Evolutionary conservation across 352 stramenopile species (phyloP).

Genomic region (Poterioochromonas sp.): DNA sequence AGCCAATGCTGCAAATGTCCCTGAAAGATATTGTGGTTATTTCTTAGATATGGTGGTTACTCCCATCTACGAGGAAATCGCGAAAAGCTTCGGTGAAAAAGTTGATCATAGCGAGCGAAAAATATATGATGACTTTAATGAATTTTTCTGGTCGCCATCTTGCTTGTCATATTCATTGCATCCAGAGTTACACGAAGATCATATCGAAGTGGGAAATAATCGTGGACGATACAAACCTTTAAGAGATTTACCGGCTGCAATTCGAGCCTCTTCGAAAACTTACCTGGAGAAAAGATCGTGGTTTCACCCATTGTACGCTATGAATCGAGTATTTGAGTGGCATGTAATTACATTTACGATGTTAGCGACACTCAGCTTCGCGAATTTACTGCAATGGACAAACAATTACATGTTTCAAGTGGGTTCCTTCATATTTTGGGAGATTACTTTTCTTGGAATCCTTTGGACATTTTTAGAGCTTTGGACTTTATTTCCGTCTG

Average conservation of each 20-base stretch:
- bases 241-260: conserved; percentile 48
- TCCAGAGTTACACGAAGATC: background rate
- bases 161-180: conserved; percentile 72
- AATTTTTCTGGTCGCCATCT: conserved; percentile 95
- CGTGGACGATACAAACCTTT: background rate
- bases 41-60: conserved; percentile 94
- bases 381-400: conserved; percentile 75
- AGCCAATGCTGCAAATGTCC: conserved; percentile 40
- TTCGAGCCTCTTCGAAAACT: conserved; percentile 83
- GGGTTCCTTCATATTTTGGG: conserved; percentile 43
- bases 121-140: conserved; percentile 99
- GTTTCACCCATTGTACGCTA: conserved; percentile 83
- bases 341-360: conserved; percentile 94
- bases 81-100: conserved; percentile 36
- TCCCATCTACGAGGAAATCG: conserved; percentile 89
- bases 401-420: conserved; percentile 65
- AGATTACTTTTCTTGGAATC: conserved; percentile 78
- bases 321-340: conserved; percentile 91
- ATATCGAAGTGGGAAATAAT: conserved; percentile 40
- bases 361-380: conserved; percentile 78
- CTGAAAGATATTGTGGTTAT: conserved; percentile 70
- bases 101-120: conserved; percentile 82
- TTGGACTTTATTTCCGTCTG: conserved; percentile 63
- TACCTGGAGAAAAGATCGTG: conserved; percentile 95
- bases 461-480: conserved; percentile 83